A percentile compares a stretch with the other conserved stretches of the same genome.
Conservation (phyloP, 2,329 filamentous ascomycete species). For the Diaporthe sp. region DNA sequence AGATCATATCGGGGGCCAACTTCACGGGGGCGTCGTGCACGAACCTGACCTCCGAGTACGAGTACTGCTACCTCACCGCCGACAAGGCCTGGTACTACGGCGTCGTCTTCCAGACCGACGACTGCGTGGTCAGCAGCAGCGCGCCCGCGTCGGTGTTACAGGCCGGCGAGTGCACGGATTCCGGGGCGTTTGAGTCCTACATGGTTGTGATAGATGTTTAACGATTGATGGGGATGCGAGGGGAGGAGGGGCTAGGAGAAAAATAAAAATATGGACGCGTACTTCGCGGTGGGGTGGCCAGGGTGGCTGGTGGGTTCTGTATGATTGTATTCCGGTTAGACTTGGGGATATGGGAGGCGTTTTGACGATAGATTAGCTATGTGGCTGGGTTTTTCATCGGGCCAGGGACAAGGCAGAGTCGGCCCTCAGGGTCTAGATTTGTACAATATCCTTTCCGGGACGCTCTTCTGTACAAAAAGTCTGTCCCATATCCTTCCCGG, state of each 20-base stretch:
- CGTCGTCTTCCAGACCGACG: background rate
- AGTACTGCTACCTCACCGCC: slow-evolving; percentile 35
- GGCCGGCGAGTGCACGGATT: slow-evolving; percentile 25
- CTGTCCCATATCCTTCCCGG: background rate
- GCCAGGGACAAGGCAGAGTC: background rate
- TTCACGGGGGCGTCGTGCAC: slow-evolving; percentile 33
- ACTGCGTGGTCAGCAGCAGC: background rate
- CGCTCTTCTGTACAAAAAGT: background rate
- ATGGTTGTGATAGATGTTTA: slow-evolving; percentile 32
- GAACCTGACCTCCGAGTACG: slow-evolving; percentile 22
- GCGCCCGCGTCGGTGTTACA: background rate
- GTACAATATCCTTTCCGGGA: background rate
- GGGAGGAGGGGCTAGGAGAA: too few species aligned
- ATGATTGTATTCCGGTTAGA: background rate
- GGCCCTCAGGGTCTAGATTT: background rate
- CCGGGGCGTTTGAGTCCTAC: slow-evolving; percentile 28
- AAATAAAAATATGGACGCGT: background rate
- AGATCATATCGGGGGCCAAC: slow-evolving; percentile 14
- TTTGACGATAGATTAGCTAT: too few species aligned
- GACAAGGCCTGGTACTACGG: slow-evolving; percentile 33
- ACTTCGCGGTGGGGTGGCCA: background rate
- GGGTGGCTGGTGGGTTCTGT: background rate
- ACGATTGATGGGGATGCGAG: background rate
- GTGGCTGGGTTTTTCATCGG: background rate
- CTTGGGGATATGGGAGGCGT: background rate